A percentile compares a stretch with the other conserved stretches of the same genome.
Evolutionary conservation across 805 yeast genomes (phyloP).

Genomic region (Ogataea glucozyma): DNA sequence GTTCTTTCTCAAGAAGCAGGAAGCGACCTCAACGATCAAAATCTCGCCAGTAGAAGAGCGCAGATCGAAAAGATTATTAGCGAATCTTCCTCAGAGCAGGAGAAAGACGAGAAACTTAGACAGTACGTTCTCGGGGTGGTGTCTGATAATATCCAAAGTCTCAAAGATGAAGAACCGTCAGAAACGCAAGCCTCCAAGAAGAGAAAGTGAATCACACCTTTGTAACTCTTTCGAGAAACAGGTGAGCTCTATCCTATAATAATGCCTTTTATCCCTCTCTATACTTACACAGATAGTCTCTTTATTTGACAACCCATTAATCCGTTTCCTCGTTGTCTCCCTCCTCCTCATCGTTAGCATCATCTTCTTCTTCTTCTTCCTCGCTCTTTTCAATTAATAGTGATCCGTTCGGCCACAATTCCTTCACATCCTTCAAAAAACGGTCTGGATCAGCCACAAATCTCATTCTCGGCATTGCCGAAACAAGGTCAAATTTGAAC

Average conservation of each 20-base stretch:
- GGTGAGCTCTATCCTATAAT: no score
- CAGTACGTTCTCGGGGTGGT: constrained; percentile 68
- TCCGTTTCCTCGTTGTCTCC: constrained; percentile 21
- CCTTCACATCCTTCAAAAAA: constrained; percentile 29
- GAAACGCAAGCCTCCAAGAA: constrained; percentile 24
- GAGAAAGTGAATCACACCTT: constrained; percentile 19
- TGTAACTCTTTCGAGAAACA: no score
- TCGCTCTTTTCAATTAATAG: constrained; percentile 33
- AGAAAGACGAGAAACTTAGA: constrained; percentile 77
- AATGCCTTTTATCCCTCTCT: constrained; percentile 2
- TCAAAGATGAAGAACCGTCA: constrained; percentile 18
- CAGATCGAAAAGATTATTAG: constrained; percentile 65
- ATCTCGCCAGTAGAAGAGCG: constrained; percentile 56
- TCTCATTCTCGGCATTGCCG: constrained; percentile 38
- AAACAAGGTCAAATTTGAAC: constrained; percentile 37
- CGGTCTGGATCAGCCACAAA: constrained; percentile 25
- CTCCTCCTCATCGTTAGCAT: constrained; percentile 23
- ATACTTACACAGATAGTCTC: constrained; percentile 1
- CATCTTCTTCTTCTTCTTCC: constrained; percentile 20
- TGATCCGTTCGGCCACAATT: constrained; percentile 42
- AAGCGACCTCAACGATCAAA: constrained; percentile 38
- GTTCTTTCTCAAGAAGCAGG: constrained; percentile 49
- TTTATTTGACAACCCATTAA: neutral
- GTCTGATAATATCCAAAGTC: constrained; percentile 40
- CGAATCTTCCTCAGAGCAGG: constrained; percentile 53